These are phyloP conservation scores for Cenococcum geophilum DNA, from an alignment of 495 filamentous ascomycete species.

Conservation along the genomic window DNA sequence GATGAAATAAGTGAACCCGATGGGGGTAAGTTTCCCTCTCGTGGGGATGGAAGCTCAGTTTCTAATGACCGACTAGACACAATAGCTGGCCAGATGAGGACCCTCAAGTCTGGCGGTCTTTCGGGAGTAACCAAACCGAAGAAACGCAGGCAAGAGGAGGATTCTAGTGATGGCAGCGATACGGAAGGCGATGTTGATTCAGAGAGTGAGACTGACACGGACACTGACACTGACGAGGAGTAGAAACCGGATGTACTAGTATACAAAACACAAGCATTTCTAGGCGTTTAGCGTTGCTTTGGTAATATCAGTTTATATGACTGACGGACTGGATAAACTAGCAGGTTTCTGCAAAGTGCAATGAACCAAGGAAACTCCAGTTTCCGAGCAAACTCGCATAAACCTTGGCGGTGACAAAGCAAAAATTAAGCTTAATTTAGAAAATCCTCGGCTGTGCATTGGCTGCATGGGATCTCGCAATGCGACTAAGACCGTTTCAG, in stretches of 20 bases:
- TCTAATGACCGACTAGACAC: conserved; percentile 59
- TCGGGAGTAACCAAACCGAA: conserved; percentile 49
- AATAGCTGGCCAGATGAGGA: conserved; percentile 89
- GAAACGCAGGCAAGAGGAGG: conserved; percentile 46
- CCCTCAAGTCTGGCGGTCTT: conserved; percentile 64
- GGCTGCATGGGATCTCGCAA: neutral
- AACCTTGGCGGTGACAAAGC: neutral
- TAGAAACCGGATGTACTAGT: conserved; percentile 14
- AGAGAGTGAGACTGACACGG: conserved; percentile 62
- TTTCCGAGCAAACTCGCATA: neutral
- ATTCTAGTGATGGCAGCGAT: conserved; percentile 54
- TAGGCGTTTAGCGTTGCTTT: conserved; percentile 8
- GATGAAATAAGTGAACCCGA: conserved; percentile 98
- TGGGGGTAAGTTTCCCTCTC: conserved; percentile 63
- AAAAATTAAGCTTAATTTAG: conserved; percentile 4
- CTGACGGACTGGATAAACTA: neutral
- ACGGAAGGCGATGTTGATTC: conserved; percentile 42
- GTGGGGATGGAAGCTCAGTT: neutral
- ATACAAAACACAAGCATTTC: conserved; percentile 1
- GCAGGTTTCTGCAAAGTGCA: neutral
- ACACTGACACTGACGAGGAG: conserved; percentile 59
- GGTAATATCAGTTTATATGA: neutral
- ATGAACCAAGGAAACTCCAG: neutral
- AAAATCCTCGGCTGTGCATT: neutral
- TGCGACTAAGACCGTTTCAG: conserved; percentile 4